Evolutionary conservation across 768 basidiomycete genomes (phyloP).

Genomic region (Omphalotus guepiniiformis): DNA sequence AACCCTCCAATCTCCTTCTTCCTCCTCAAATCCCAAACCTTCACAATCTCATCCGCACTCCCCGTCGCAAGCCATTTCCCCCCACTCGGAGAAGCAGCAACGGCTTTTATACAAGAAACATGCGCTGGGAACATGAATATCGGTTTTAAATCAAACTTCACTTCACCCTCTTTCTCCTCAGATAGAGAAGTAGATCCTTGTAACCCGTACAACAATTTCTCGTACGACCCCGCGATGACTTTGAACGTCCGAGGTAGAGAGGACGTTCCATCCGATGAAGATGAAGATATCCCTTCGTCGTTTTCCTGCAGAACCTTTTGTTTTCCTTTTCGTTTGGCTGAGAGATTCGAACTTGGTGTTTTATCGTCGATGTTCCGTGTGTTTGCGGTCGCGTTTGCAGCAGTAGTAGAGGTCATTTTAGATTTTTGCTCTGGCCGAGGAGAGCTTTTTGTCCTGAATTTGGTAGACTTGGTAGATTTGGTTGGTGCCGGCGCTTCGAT

Average conservation of each 20-base stretch:
- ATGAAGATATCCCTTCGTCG: background rate
- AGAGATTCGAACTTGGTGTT: too few relatives aligned
- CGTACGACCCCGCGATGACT: constrained; percentile 90
- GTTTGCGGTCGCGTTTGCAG: constrained; percentile 19
- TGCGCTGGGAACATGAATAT: constrained; percentile 98
- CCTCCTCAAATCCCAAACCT: constrained; percentile 92
- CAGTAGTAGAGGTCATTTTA: constrained; percentile 2
- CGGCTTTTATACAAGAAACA: constrained; percentile 86
- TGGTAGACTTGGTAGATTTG: constrained; percentile 10
- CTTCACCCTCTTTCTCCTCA: constrained; percentile 24
- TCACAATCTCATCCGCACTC: constrained; percentile 93
- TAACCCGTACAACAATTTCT: constrained; percentile 91
- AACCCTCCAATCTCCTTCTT: constrained; percentile 92
- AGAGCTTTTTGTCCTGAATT: constrained; percentile 19
- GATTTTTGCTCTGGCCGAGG: constrained; percentile 21
- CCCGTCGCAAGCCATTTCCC: constrained; percentile 97
- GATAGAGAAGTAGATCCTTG: constrained; percentile 52
- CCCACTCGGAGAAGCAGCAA: constrained; percentile 82
- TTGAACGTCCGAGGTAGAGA: constrained; percentile 65
- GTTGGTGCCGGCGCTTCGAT: constrained; percentile 11
- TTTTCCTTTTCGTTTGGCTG: constrained; percentile 22
- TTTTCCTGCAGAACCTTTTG: constrained; percentile 12
- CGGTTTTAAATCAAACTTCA: constrained; percentile 54
- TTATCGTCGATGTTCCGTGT: too few relatives aligned
- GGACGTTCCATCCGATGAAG: constrained; percentile 4